Base-by-base conservation (phyloP, 331 rosid genomes). In the Pyrus hybrid region DNA sequence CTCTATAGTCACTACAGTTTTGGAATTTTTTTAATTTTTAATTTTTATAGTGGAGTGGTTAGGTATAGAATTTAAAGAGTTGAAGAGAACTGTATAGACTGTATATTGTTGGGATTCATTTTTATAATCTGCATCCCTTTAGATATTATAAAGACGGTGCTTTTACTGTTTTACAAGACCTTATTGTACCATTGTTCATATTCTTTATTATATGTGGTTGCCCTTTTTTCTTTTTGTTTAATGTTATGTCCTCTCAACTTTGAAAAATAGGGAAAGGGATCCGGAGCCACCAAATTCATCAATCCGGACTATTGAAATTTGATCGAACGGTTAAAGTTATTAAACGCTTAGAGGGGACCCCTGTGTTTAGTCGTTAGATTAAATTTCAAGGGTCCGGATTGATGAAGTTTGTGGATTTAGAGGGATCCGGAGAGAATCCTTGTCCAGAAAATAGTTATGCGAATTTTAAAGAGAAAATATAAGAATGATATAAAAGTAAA, bases 1-100 rank as follows among this genome's bases (percentile, higher is more conserved):
- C 37, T 26, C 37, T 83, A 17, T 51, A 2, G 13, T 51, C 77
- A 45, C 10, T 74, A 70, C 66, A 78, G 2, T 78, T 78, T 86
- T 81, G 58, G 65, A 35, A 35, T 35, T 35, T 35, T 49, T 23
- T 0, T 43, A 18, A 22, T 37, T 37, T 37, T 37, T 37, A 0
- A 37, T 37, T 37, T 37, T 37, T 37, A 37, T 37, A 0, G 45
- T 37, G 13, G 45, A 35, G 11, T 8, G 0, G 43, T 51, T 23
- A 26, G 37, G 33, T 49, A 47, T 64, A 29, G 66, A 22, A 61
- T 61, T 61, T 25, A 23, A 51, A 17, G 57, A 17, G 57, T 51
- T 17, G 57, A 51, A 51, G 21, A 51, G 68, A 74, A 60, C n/a
- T 58, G 78, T 70, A 81, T 54, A 64, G 81, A 47, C 13, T 30